Evolutionary conservation across 257 asterid genomes (phyloP), one percentile per base, ranked within the genome.

Genomic region (Scutellaria minor): DNA sequence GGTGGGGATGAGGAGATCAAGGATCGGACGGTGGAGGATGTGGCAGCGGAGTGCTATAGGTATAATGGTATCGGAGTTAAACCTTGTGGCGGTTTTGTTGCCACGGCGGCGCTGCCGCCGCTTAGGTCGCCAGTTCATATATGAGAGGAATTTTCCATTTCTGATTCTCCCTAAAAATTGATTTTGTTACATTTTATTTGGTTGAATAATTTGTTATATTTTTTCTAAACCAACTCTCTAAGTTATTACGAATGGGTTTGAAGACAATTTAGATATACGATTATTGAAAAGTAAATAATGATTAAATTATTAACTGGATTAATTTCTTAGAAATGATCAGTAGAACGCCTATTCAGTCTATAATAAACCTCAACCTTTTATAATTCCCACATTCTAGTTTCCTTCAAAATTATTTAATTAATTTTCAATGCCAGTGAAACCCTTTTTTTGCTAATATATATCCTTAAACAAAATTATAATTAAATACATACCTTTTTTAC

Each of bases 71-170:
- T 70, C 63, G 78, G 77, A 10, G 15, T 76, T 51, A 84, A 51
- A 52, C 75, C 81, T 14, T 85, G 82, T 66, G 78, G 86, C 10
- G 80, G 83, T n/a, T 55, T 87, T 14, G 75, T 69, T 6, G 71
- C 81, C 68, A 59, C 79, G 71, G 56, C 76, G 57, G 57, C 66
- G 59, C 44, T 51, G 37, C 4, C 37, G 31, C 44, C 68, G n/a
- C 31, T 85, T 47, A 77, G 80, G 68, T 80, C 89, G 51, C 85
- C 93, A 24, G 71, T 88, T 71, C 92, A 57, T 42, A 85, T 74
- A 39, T 88, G 70, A 79, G 42, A 35, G 3, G 37, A 31, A 2
- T 6, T 22, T 56, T 24, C 24, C 37, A 31, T 24, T 24, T 24
- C 27, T 24, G 2, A 31, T 4, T 31, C 2, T 18, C 56, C 12